Evolutionary conservation across 768 basidiomycete genomes (phyloP).

Genomic region (Cystobasidium onofrii): DNA sequence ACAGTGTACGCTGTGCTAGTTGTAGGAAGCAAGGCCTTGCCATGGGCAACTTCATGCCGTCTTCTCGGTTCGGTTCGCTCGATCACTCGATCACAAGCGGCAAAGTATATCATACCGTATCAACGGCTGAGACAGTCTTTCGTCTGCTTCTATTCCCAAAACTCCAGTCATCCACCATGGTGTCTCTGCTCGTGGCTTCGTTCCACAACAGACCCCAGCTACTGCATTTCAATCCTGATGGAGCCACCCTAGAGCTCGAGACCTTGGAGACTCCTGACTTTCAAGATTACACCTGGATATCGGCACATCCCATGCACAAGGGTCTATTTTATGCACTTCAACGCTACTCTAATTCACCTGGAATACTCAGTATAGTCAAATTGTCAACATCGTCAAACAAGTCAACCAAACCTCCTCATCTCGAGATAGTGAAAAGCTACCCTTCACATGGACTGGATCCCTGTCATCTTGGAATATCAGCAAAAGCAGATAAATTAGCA

Average conservation of each 20-base stretch:
- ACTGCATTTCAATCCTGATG: neutral
- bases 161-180: neutral
- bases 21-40: too few species aligned
- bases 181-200: constrained; percentile 1
- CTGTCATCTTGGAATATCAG: constrained; percentile 18
- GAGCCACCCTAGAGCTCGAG: neutral
- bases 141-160: too few species aligned
- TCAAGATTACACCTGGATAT: constrained; percentile 21
- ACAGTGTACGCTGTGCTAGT: too few species aligned
- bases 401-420: neutral
- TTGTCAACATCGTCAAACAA: neutral
- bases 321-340: constrained; percentile 20
- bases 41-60: neutral
- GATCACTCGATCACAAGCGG: neutral
- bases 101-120: too few species aligned
- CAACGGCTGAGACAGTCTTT: too few species aligned
- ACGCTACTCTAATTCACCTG: neutral
- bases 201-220: constrained; percentile 19
- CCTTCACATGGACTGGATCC: constrained; percentile 21
- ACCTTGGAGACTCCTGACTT: neutral
- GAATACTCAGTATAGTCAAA: neutral
- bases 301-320: constrained; percentile 5
- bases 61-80: neutral
- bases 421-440: constrained; percentile 11
- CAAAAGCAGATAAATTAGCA: neutral